Evolutionary conservation across 2,329 filamentous ascomycete genomes (phyloP), one percentile per base, ranked within the genome.

Genomic region (Clonostachys rhizophaga): DNA sequence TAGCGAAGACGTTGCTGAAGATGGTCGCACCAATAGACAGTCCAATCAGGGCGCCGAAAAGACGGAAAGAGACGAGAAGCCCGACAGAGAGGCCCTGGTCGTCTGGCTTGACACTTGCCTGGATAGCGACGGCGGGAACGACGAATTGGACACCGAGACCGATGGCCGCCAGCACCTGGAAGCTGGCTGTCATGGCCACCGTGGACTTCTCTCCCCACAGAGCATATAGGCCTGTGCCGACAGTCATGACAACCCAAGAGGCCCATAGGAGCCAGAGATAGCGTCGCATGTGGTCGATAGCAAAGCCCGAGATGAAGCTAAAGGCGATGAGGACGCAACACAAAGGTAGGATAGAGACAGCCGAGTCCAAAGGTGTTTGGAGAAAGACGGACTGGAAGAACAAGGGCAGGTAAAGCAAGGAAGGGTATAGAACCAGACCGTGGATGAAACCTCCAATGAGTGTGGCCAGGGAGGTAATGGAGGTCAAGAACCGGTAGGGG

Each of bases 31-130:
- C 54, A 16, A 67, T 54, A 0, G 67, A 54, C 2, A 68, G 60
- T 2, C 67, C 66, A 5, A 69, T 47, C 3, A 70, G 55, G 3
- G 55, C 61, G 2, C 68, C 68, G 39, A 71, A 60, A 0, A 69
- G 53, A 3, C 67, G 63, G 42, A 67, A 59, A 1, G 59, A 55
- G 2, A 65, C 47, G 4, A 69, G 48, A 0, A 65, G 51, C 0
- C 67, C 66, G 33, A 61, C 55, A 0, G 63, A 62, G 11, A 67
- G 54, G 8, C 65, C 67, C 6, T 47, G 52, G 42, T 70, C 66
- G 37, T 70, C 58, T 10, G 50, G 45, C 6, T 51, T 42, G 14
- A 58, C 60, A 41, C 61, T 67, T 1, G 66, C 65, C 45, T 67
- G 61, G 46, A 68, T 58, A 16, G 65, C 58, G 2, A 69, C 46